These are phyloP conservation scores for Hypoxylon sp. DNA, from an alignment of 2,329 filamentous ascomycete species.

Conservation along the genomic window DNA sequence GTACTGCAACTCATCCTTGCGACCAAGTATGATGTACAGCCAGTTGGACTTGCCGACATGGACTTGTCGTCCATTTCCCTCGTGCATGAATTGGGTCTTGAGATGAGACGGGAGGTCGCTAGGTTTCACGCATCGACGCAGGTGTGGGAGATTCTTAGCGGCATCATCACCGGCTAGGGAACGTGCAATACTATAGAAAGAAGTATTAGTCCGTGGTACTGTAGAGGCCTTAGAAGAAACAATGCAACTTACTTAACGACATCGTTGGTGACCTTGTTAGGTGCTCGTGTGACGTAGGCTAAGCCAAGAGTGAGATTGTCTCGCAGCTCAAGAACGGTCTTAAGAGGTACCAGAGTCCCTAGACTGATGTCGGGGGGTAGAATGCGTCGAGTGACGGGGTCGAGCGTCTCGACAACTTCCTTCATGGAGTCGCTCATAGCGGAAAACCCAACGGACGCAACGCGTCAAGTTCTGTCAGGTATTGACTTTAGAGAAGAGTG, in stretches of 20 bases:
- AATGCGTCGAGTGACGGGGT: slow-evolving; percentile 55
- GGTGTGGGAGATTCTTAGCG: slow-evolving; percentile 77
- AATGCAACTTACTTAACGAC: slow-evolving; percentile 75
- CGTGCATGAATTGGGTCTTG: slow-evolving; percentile 73
- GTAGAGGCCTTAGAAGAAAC: slow-evolving; percentile 19
- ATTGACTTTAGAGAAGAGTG: slow-evolving; percentile 6
- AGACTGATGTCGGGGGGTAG: slow-evolving; percentile 52
- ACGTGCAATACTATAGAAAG: slow-evolving; percentile 66
- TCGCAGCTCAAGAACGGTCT: slow-evolving; percentile 74
- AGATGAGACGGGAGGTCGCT: slow-evolving; percentile 76
- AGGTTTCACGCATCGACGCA: slow-evolving; percentile 82
- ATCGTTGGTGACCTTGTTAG: slow-evolving; percentile 78
- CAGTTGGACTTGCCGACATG: slow-evolving; percentile 73
- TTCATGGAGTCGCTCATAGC: slow-evolving; percentile 58
- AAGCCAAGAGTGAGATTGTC: slow-evolving; percentile 72
- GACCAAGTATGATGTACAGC: slow-evolving; percentile 72
- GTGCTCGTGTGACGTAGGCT: slow-evolving; percentile 80
- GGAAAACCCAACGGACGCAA: slow-evolving; percentile 52
- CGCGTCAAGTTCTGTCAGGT: slow-evolving; percentile 47
- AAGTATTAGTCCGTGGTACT: slow-evolving; percentile 50
- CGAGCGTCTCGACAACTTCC: slow-evolving; percentile 57
- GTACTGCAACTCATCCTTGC: slow-evolving; percentile 66
- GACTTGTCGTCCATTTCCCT: slow-evolving; percentile 69
- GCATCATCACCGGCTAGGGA: slow-evolving; percentile 71
- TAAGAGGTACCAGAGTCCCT: slow-evolving; percentile 70